These are phyloP conservation scores for Aspergillus mulundensis DNA, from an alignment of 495 filamentous ascomycete genomes.

Conservation along the genomic window DNA sequence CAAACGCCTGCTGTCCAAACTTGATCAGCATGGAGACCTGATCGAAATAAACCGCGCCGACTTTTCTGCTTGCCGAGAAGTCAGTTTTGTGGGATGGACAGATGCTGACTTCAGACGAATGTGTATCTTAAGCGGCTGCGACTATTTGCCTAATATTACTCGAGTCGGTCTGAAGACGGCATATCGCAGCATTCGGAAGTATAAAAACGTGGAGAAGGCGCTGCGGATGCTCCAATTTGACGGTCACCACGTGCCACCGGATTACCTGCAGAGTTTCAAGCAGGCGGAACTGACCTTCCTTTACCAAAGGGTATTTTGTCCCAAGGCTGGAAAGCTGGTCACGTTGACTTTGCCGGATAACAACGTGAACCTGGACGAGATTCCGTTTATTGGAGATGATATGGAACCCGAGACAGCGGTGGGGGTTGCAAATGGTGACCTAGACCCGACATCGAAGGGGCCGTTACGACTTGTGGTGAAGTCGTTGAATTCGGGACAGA, in stretches of 20 bases:
- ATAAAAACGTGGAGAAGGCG: conserved; percentile 81
- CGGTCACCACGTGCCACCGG: conserved; percentile 68
- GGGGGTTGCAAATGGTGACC: conserved; percentile 75
- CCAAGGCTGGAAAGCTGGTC: conserved; percentile 62
- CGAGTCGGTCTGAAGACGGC: conserved; percentile 92
- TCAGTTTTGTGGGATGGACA: conserved; percentile 87
- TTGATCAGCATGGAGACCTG: conserved; percentile 89
- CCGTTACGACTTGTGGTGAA: conserved; percentile 46
- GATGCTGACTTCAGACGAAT: conserved; percentile 88
- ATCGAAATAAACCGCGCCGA: conserved; percentile 84
- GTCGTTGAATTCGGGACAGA: conserved; percentile 24
- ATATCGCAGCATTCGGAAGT: conserved; percentile 80
- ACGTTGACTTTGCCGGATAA: conserved; percentile 61
- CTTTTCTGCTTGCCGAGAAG: conserved; percentile 82
- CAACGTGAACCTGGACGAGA: conserved; percentile 55
- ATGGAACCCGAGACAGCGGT: conserved; percentile 65
- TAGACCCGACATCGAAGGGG: conserved; percentile 86
- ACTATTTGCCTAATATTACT: conserved; percentile 81
- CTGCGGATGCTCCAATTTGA: conserved; percentile 81
- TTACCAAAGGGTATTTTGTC: conserved; percentile 91
- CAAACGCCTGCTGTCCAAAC: conserved; percentile 83
- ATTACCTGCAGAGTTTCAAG: conserved; percentile 72
- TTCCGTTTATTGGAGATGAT: conserved; percentile 75
- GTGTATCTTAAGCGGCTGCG: conserved; percentile 97
- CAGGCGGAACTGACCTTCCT: conserved; percentile 90